Conservation (phyloP, 345 rosid species). For the Salix dunnii region DNA sequence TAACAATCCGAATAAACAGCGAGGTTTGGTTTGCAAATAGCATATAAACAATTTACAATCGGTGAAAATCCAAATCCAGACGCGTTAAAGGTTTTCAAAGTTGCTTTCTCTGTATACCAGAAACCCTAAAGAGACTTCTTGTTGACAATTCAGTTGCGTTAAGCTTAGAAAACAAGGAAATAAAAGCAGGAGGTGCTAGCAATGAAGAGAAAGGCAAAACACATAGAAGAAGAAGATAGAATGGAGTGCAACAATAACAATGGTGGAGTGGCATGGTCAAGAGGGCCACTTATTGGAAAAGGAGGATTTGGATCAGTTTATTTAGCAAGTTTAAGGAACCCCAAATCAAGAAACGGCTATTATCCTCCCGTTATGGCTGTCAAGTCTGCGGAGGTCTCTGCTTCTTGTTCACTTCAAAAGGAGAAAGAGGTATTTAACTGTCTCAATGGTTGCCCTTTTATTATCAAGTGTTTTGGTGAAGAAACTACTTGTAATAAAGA, state of each 20-base stretch:
- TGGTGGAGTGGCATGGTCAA: constrained; percentile 38
- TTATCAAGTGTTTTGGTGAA: constrained; percentile 55
- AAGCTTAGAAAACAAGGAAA: not conserved
- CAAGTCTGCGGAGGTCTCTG: constrained; percentile 47
- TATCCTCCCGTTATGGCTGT: constrained; percentile 55
- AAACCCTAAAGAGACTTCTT: not conserved
- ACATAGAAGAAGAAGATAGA: not conserved
- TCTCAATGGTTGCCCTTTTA: constrained; percentile 42
- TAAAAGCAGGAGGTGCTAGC: not conserved
- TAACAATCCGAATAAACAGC: not conserved
- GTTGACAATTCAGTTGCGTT: not conserved
- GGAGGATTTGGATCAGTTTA: constrained; percentile 68
- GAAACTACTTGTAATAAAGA: constrained; percentile 31
- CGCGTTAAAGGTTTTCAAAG: not conserved
- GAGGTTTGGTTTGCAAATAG: not conserved
- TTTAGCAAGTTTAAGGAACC: constrained; percentile 34
- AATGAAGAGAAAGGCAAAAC: constrained; percentile 12
- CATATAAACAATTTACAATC: not conserved
- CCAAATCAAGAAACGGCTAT: constrained; percentile 5
- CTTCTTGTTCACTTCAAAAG: constrained; percentile 39
- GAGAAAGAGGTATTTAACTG: constrained; percentile 45
- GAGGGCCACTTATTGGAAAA: constrained; percentile 61
- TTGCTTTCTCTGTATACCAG: not conserved
- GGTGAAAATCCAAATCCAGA: not conserved
- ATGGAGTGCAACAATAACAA: not conserved